phyloP scores from a whole-genome alignment of 1,284 basidiomycete genomes.

The Veloboletus limbatus region DNA sequence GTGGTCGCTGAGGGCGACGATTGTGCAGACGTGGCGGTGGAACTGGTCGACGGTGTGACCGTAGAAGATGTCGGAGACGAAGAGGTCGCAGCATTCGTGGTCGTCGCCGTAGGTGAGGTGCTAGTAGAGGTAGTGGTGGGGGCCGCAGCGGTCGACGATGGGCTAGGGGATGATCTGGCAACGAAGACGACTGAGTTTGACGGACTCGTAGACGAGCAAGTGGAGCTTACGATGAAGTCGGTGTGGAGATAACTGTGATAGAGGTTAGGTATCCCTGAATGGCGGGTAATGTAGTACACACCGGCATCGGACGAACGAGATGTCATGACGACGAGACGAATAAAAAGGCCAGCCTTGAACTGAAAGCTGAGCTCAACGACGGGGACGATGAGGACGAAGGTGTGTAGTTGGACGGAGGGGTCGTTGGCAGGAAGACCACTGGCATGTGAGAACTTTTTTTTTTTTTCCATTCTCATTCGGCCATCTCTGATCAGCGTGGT shows the following conservation, averaged over 20 bases:
- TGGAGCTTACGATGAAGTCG: slow-evolving; percentile 4
- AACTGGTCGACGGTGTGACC: slow-evolving; percentile 5
- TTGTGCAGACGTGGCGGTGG: slow-evolving; percentile 8
- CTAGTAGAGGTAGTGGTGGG: not conserved
- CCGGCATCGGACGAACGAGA: not conserved
- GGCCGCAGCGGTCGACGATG: not conserved
- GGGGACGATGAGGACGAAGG: not conserved
- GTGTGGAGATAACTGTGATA: not conserved
- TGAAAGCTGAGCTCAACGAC: not conserved
- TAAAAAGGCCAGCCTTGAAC: slow-evolving; percentile 5
- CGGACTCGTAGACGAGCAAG: fast-evolving
- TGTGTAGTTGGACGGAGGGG: not conserved
- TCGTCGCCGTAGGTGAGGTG: slow-evolving; percentile 7
- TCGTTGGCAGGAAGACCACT: slow-evolving; percentile 3
- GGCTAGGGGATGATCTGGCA: too few species aligned
- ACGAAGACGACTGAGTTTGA: not conserved
- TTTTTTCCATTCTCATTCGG: too few species aligned
- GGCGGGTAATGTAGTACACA: slow-evolving; percentile 8
- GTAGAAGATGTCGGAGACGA: slow-evolving; percentile 13
- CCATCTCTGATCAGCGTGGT: too few species aligned
- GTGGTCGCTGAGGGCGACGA: not conserved
- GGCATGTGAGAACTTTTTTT: slow-evolving; percentile 23
- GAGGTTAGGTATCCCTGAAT: not conserved
- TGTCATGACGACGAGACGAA: not conserved
- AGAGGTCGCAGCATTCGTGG: slow-evolving; percentile 14